These are phyloP conservation scores for Tulasnella sp. DNA, from an alignment of 768 basidiomycete genomes.

Conservation along the genomic window DNA sequence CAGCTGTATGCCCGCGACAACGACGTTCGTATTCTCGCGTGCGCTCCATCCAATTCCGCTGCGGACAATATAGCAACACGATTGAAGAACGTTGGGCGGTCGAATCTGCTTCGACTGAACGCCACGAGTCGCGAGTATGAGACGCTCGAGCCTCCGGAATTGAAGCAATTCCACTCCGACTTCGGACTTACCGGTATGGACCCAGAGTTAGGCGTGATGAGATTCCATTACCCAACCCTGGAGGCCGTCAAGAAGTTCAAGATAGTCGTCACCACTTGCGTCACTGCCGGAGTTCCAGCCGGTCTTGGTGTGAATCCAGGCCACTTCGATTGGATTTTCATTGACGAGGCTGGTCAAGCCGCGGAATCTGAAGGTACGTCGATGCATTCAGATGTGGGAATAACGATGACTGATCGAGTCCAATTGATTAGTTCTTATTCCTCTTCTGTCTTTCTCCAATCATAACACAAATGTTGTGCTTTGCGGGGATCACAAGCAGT, in stretches of 20 bases:
- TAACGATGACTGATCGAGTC: background rate
- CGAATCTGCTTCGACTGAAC: background rate
- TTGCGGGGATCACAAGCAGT: constrained; percentile 29
- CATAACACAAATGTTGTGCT: constrained; percentile 28
- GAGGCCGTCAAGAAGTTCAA: constrained; percentile 26
- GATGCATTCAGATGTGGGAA: background rate
- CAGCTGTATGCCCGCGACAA: background rate
- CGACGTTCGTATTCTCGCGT: constrained; percentile 3
- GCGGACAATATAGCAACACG: constrained; percentile 8
- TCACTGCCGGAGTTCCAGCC: constrained; percentile 39
- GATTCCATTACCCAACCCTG: background rate
- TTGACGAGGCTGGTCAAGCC: constrained; percentile 56
- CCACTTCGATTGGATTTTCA: constrained; percentile 48
- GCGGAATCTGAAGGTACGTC: constrained; percentile 38
- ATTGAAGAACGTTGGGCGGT: background rate
- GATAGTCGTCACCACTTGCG: constrained; percentile 48
- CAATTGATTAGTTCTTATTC: constrained; percentile 30
- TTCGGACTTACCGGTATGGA: background rate
- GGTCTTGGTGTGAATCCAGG: constrained; percentile 38
- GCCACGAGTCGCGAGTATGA: background rate
- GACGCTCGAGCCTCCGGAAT: background rate
- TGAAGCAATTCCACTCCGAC: background rate
- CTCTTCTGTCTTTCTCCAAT: constrained; percentile 24
- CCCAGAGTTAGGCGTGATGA: background rate
- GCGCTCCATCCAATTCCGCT: constrained; percentile 13